phyloP scores from a whole-genome alignment of 768 basidiomycete genomes.

The Porphyrellus cyaneotinctus region DNA sequence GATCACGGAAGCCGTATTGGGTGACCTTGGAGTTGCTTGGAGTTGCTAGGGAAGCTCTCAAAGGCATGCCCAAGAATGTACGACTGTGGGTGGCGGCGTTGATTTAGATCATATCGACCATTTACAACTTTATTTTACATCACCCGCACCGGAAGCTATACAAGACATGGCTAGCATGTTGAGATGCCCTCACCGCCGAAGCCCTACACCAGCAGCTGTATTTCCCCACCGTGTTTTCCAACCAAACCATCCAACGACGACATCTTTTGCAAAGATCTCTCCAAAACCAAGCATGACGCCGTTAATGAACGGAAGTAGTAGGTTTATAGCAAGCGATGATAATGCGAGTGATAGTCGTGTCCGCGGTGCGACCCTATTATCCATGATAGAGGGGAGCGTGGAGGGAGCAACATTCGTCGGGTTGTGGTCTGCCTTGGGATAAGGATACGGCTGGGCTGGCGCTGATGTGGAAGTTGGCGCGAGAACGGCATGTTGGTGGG shows the following conservation, averaged over 20 bases:
- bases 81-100: slow-evolving; percentile 33
- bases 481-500: slow-evolving; percentile 22
- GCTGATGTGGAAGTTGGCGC: slow-evolving; percentile 6
- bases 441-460: slow-evolving; percentile 13
- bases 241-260: slow-evolving; percentile 54
- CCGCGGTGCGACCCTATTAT: slow-evolving; percentile 57
- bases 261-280: slow-evolving; percentile 83
- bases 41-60: slow-evolving; percentile 54
- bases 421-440: slow-evolving; percentile 21
- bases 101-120: background rate
- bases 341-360: slow-evolving; percentile 66
- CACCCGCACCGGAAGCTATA: background rate
- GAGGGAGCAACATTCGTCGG: slow-evolving; percentile 34
- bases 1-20: slow-evolving; percentile 54
- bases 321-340: slow-evolving; percentile 77
- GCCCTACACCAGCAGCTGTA: slow-evolving; percentile 23
- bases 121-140: background rate
- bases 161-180: background rate
- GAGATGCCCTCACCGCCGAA: slow-evolving; percentile 16
- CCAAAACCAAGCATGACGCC: slow-evolving; percentile 97
- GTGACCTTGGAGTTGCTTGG: slow-evolving; percentile 59
- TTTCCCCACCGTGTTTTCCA: slow-evolving; percentile 34
- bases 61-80: slow-evolving; percentile 50
- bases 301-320: slow-evolving; percentile 85
- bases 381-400: slow-evolving; percentile 68